phyloP scores from a whole-genome alignment of 1,284 basidiomycete species.

The Golubevia sp. region DNA sequence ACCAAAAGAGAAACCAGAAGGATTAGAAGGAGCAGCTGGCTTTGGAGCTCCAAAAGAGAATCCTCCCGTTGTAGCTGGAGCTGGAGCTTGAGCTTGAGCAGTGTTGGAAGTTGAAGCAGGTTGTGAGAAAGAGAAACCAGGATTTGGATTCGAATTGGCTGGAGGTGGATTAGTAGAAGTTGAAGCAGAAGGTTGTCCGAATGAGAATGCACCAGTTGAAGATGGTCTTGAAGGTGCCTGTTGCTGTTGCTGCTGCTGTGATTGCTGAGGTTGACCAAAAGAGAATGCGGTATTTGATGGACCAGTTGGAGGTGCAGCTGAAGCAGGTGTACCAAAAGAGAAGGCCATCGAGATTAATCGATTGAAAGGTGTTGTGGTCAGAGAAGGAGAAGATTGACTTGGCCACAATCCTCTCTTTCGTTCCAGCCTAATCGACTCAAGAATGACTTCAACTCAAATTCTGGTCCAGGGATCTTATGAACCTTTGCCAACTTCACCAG shows the following conservation, averaged over 20 bases:
- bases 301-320: constrained; percentile 3
- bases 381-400: no score
- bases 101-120: neutral
- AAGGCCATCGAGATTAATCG: constrained; percentile 35
- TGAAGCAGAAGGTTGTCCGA: neutral
- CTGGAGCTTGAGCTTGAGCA: constrained; percentile 23
- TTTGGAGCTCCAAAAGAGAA: constrained; percentile 36
- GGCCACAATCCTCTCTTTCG: no score
- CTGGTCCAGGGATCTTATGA: neutral
- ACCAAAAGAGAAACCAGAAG: constrained; percentile 2
- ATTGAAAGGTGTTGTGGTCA: no score
- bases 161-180: neutral
- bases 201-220: neutral
- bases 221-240: neutral
- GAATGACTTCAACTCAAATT: no score
- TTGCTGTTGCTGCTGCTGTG: constrained; percentile 21
- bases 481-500: neutral
- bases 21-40: neutral
- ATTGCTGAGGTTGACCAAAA: constrained; percentile 2
- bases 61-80: constrained; percentile 11
- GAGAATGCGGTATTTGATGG: constrained; percentile 18
- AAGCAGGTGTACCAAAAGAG: constrained; percentile 39
- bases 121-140: neutral
- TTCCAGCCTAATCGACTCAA: no score
- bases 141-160: neutral